phyloP scores from a whole-genome alignment of 331 rosid genomes.

The Cucumis variabilis region DNA sequence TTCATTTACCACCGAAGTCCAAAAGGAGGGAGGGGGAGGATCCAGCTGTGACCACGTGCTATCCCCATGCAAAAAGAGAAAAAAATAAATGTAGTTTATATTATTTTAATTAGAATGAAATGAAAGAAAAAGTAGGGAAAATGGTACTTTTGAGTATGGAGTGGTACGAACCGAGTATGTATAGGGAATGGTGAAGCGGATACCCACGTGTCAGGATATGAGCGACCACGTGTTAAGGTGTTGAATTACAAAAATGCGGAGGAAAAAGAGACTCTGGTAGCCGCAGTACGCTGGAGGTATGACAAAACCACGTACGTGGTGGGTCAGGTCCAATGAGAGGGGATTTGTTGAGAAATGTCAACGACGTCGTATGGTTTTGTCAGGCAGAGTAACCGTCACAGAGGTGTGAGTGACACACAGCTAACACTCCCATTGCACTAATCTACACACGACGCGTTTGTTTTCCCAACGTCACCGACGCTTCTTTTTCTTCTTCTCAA shows the following conservation, averaged over 20 bases:
- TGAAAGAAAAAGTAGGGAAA: background rate
- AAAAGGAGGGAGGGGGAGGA: background rate
- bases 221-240: background rate
- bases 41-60: conserved; percentile 26
- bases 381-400: conserved; percentile 20
- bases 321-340: conserved; percentile 3
- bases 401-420: background rate
- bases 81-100: background rate
- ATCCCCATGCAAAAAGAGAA: background rate
- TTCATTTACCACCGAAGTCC: background rate
- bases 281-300: background rate
- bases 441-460: background rate
- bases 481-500: background rate
- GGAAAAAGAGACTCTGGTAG: background rate
- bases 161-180: background rate
- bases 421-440: conserved; percentile 8
- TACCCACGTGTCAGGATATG: background rate
- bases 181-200: background rate
- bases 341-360: background rate
- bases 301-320: background rate
- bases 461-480: conserved; percentile 15
- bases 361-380: conserved; percentile 13
- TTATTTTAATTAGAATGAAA: background rate
- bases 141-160: background rate
- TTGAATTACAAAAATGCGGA: background rate